Conservation (phyloP, 495 filamentous ascomycete species). For the Thermothielavioides terrestris region DNA sequence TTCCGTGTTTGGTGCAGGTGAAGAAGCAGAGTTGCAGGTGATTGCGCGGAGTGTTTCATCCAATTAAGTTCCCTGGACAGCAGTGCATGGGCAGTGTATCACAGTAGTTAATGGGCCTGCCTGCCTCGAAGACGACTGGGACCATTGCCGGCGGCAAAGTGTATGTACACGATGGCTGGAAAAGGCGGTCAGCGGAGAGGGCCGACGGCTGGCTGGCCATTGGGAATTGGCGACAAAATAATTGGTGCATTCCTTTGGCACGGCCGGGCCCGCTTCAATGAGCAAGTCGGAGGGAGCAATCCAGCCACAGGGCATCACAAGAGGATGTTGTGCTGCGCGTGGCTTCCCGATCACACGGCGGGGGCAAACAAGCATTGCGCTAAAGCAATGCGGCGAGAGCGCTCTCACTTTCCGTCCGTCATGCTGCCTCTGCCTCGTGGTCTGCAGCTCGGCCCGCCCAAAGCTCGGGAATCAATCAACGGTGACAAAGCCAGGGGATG, state of each 20-base stretch:
- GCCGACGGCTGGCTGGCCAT: not conserved
- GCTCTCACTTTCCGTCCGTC: not conserved
- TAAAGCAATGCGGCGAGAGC: no score
- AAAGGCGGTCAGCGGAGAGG: not conserved
- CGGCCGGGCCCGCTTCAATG: constrained; percentile 12
- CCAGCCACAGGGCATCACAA: constrained; percentile 14
- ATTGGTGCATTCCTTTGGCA: not conserved
- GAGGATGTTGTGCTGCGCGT: constrained; percentile 16
- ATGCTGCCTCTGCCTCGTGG: no score
- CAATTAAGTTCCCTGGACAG: not conserved
- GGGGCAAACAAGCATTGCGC: not conserved
- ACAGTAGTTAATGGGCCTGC: not conserved
- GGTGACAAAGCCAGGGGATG: no score
- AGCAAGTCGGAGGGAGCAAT: not conserved
- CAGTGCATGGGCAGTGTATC: no score
- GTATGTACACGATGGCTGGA: not conserved
- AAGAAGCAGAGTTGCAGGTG: not conserved
- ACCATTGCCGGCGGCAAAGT: not conserved
- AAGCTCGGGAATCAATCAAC: no score
- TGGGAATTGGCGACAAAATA: not conserved
- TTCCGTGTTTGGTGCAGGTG: constrained; percentile 6
- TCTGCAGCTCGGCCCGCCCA: no score
- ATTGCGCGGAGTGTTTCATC: not conserved
- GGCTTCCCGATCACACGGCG: constrained; percentile 1
- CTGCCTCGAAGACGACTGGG: not conserved